Percentiles rank a stretch among this genome's conserved stretches.
Conservation (phyloP, 352 stramenopile species). For the Globisporangium solare region DNA sequence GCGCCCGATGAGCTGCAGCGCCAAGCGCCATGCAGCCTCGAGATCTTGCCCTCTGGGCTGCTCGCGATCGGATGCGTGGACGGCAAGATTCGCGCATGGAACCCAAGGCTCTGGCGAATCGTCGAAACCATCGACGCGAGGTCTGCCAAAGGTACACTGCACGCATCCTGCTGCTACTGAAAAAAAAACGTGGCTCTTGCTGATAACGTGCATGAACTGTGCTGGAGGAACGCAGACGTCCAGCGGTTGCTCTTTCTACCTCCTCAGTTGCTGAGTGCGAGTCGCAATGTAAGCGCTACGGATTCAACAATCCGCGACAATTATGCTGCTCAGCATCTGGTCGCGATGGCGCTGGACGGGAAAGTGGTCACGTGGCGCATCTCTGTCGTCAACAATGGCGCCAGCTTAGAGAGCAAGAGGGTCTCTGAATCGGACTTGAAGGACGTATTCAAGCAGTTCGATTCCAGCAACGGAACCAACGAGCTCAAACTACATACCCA, state of each 20-base stretch:
- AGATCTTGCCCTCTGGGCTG: constrained; percentile 54
- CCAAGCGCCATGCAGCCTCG: constrained; percentile 50
- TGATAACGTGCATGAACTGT: neutral
- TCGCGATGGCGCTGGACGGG: constrained; percentile 51
- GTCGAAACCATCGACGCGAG: constrained; percentile 63
- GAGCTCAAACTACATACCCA: constrained; percentile 62
- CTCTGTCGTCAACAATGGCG: constrained; percentile 18
- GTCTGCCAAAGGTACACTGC: constrained; percentile 31
- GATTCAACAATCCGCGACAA: constrained; percentile 9
- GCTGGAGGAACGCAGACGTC: constrained; percentile 35
- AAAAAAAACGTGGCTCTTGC: neutral
- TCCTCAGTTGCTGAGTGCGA: constrained; percentile 30
- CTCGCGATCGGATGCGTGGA: constrained; percentile 75
- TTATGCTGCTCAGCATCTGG: constrained; percentile 25
- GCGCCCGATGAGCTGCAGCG: constrained; percentile 53
- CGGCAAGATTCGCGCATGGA: constrained; percentile 71
- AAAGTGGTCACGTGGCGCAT: constrained; percentile 53
- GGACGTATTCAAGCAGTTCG: constrained; percentile 52
- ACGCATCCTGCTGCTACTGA: no score
- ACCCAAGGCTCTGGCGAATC: constrained; percentile 46
- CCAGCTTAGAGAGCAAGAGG: constrained; percentile 41
- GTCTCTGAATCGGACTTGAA: constrained; percentile 57
- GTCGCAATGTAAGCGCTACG: constrained; percentile 18
- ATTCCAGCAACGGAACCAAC: constrained; percentile 45
- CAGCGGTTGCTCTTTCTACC: constrained; percentile 64